These are phyloP conservation scores for Pichia sp. DNA, from an alignment of 1,139 yeast genomes.

Conservation along the genomic window DNA sequence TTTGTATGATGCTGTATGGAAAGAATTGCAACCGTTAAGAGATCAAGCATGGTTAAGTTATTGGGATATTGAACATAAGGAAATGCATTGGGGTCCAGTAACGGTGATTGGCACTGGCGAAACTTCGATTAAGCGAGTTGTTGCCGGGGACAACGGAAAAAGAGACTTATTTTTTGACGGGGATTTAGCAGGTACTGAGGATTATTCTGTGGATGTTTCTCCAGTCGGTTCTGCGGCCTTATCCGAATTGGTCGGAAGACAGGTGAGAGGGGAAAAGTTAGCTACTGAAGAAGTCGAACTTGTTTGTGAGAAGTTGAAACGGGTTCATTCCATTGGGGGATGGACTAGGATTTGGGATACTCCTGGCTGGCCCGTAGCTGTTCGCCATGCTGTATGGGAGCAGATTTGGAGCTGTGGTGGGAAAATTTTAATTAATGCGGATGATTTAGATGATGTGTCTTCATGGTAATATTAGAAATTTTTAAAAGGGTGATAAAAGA, in stretches of 20 bases:
- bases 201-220: not conserved
- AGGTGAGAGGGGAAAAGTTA: not conserved
- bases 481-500: not conserved
- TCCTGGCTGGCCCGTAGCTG: conserved; percentile 40
- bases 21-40: conserved; percentile 32
- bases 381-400: conserved; percentile 36
- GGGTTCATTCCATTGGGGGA: conserved; percentile 34
- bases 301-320: conserved; percentile 20
- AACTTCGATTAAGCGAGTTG: conserved; percentile 30
- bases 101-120: conserved; percentile 42
- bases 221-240: not conserved
- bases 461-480: not conserved
- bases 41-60: conserved; percentile 34
- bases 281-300: not conserved
- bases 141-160: conserved; percentile 12
- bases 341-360: conserved; percentile 47
- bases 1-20: conserved; percentile 32
- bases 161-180: conserved; percentile 35
- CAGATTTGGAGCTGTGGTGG: conserved; percentile 30
- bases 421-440: conserved; percentile 41
- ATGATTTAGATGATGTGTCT: conserved; percentile 29
- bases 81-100: conserved; percentile 34
- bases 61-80: conserved; percentile 25
- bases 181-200: conserved; percentile 18
- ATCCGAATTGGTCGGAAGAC: not conserved